Percentiles rank a stretch among this genome's conserved stretches.
These are phyloP conservation scores for Penicillium sp. DNA, from an alignment of 2,329 filamentous ascomycete genomes.

Conservation along the genomic window DNA sequence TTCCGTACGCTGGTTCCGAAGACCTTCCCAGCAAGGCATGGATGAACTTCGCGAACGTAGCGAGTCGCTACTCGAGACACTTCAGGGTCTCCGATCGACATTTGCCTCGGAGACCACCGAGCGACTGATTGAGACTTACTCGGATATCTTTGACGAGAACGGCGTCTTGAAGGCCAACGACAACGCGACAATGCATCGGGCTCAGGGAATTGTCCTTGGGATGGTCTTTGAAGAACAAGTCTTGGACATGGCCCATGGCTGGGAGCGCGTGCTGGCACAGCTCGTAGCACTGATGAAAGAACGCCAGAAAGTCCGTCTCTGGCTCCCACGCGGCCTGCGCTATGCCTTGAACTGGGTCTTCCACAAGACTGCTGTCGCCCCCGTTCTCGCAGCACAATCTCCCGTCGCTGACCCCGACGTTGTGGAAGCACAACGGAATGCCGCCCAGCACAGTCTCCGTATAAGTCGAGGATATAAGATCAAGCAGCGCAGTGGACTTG, in stretches of 20 bases:
- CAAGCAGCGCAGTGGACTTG: constrained; percentile 31
- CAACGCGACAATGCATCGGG: constrained; percentile 26
- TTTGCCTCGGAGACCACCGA: constrained; percentile 45
- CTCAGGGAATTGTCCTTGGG: constrained; percentile 49
- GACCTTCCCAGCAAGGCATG: constrained; percentile 25
- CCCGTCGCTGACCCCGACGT: constrained; percentile 30
- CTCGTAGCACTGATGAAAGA: constrained; percentile 43
- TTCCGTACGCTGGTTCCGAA: constrained; percentile 32
- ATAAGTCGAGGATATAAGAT: constrained; percentile 40
- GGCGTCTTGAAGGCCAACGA: constrained; percentile 40
- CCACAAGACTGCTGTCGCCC: constrained; percentile 30
- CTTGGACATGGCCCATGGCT: constrained; percentile 28
- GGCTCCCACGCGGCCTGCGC: constrained; percentile 48
- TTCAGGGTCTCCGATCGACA: constrained; percentile 30
- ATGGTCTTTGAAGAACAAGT: constrained; percentile 56
- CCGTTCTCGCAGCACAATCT: constrained; percentile 22
- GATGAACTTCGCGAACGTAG: constrained; percentile 26
- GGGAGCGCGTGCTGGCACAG: constrained; percentile 43
- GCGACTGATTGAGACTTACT: constrained; percentile 45
- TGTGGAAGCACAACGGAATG: constrained; percentile 38
- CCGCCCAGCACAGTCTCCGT: constrained; percentile 42
- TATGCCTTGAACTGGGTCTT: constrained; percentile 48
- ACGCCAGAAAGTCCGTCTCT: constrained; percentile 44
- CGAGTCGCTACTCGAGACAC: constrained; percentile 24
- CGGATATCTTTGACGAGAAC: constrained; percentile 48